Base-by-base conservation (phyloP, 108 stramenopile species). In the Nitzschia sp. region DNA sequence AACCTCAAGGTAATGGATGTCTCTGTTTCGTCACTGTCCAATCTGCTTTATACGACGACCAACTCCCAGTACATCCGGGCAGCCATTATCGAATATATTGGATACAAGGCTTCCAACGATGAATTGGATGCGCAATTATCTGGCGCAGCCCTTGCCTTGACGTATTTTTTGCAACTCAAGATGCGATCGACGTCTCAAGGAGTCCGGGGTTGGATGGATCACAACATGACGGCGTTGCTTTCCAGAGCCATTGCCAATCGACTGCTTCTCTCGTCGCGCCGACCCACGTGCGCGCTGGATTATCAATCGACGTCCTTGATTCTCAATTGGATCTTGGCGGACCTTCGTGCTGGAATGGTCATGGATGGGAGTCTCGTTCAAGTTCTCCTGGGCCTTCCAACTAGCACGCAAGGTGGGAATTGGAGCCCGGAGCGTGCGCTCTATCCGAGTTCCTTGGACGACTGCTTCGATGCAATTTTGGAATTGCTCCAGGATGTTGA, bases 381-480 rank as follows among this genome's bases (percentile, higher is more conserved):
- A 19, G 66, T 75, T 3, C 72, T 89, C n/a, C 41, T 80, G 26
- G 83, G 75, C 1, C 52, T 83, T 15, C 81, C 84, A n/a, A 17
- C 52, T 31, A 50, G 9, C 22, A 52, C 70, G n/a, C 35, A 22
- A 6, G 58, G 70, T 22, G 60, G 74, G 28, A 72, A 68, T 44
- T 57, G 54, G 63, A 62, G 28, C 28, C 68, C 79, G 17, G 50
- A 59, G 41, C 45, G 69, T 23, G 56, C n/a, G 26, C 34, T 31
- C 22, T 45, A 61, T 36, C 26, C 64, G 1, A 58, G 62, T 34
- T 62, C 73, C 25, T 63, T 64, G 25, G 59, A 36, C 21, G 83
- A 84, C 45, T 84, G 82, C 36, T 77, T 93, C 65, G 78, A 80
- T 52, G 82, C 76, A 0, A 81, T 90, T 11, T 63, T 93, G 26